Evolutionary conservation across 176 grass and related monocot genomes (phyloP), one percentile per base, ranked within the genome.

Genomic region (Stipa capillata): DNA sequence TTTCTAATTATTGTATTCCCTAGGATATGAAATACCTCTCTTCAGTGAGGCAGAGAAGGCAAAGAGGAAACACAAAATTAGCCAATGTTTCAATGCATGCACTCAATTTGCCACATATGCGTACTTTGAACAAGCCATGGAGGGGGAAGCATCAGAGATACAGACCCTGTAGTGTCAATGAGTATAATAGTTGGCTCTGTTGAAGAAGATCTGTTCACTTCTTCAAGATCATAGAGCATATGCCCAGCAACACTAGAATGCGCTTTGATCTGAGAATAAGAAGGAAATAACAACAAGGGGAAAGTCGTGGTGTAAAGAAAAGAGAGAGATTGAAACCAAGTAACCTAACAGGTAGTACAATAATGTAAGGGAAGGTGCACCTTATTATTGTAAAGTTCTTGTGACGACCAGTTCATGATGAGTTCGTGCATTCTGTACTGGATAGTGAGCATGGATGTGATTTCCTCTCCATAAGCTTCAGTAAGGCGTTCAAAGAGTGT

Each of bases 361-460:
- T 44, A 44, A 18, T 8, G 61, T 4, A 62, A 69, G 5, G 25
- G 78, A 51, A 84, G 57, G 21, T 53, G 74, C 21, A 93, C 95
- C 95, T 98, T 98, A 79, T 88, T 85, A 75, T 85, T 73, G 65
- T 98, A 94, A 82, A 98, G 92, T 94, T 98, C 95, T 85, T 98
- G 88, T 9, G 95, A 98, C 64, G 92, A 94, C 95, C 95, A 98
- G 65, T 79, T 91, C 95, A 98, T 98, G 60, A 98, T 93, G 48
- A 89, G 85, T 28, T 94, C 87, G 21, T 98, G 95, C 95, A 98
- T 94, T 71, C 95, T 89, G 84, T 98, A 98, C 73, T 94, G 95
- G 74, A 89, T 77, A 82, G 85, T 94, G 37, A 98, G 95, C 95
- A 94, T 98, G 52, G 64, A 92, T 68, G n/a, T n/a, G 76, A 94